Percentiles rank a stretch among this genome's conserved stretches.
These are phyloP conservation scores for Podila clonocystis DNA, from an alignment of 192 early-diverging fungal genomes.

Conservation along the genomic window DNA sequence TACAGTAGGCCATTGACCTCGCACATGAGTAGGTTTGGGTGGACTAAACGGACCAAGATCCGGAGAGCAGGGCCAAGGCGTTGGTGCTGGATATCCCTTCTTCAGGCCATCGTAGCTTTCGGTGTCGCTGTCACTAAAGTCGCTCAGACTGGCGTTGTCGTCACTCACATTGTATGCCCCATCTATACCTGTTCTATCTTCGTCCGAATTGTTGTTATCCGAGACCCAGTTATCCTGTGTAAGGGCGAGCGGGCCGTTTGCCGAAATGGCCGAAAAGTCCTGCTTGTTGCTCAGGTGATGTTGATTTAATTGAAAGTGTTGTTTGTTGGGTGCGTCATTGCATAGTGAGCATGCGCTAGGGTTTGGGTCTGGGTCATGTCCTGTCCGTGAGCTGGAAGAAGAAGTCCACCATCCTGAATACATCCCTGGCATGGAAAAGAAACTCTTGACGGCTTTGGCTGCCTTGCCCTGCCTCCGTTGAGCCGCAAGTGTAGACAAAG, in stretches of 20 bases:
- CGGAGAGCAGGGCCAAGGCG: background rate
- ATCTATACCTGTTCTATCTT: no score
- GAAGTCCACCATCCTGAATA: background rate
- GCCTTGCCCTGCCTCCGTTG: background rate
- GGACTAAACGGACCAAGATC: slow-evolving; percentile 28
- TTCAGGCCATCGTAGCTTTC: background rate
- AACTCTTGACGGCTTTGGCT: background rate
- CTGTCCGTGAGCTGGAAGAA: background rate
- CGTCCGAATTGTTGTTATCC: slow-evolving; percentile 7
- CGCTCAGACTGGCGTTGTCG: no score
- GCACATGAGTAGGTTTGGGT: background rate
- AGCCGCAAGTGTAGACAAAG: background rate
- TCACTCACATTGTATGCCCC: no score
- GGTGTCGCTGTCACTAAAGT: background rate
- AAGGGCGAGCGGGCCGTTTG: background rate
- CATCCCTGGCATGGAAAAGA: slow-evolving; percentile 3
- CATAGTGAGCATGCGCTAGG: background rate
- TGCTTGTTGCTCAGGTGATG: background rate
- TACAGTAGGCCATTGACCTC: background rate
- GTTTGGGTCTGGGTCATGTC: background rate
- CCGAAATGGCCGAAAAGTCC: background rate
- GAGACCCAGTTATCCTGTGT: background rate
- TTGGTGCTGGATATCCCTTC: background rate
- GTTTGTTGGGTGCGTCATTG: background rate
- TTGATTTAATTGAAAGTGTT: background rate